These are phyloP conservation scores for Auricularia auricula-judae DNA, from an alignment of 768 basidiomycete species.

Conservation along the genomic window DNA sequence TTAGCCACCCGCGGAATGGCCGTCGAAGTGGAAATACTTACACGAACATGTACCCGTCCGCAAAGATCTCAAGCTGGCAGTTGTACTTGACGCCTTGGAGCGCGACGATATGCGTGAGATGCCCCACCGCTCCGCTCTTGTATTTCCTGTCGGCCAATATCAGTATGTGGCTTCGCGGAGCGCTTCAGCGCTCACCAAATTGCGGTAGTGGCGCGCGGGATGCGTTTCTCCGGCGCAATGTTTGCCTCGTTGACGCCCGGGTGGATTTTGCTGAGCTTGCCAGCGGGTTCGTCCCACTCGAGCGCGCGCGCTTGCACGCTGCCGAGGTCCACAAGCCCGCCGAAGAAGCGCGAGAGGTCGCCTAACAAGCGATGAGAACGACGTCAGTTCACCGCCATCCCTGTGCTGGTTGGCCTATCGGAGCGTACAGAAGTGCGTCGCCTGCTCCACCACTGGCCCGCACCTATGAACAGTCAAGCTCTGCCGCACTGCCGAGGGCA, in stretches of 20 bases:
- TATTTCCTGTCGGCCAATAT: constrained; percentile 63
- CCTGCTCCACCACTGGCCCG: constrained; percentile 84
- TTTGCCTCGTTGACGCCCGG: constrained; percentile 62
- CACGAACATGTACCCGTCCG: constrained; percentile 87
- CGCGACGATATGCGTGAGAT: constrained; percentile 79
- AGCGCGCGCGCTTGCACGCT: constrained; percentile 77
- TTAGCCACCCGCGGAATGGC: not conserved
- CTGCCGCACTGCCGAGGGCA: too few relatives aligned
- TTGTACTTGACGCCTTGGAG: constrained; percentile 91
- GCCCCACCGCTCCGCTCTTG: constrained; percentile 86
- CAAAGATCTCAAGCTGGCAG: constrained; percentile 88
- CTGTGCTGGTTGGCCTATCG: too few relatives aligned
- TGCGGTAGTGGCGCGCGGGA: constrained; percentile 87
- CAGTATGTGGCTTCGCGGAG: not conserved
- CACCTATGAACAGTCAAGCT: constrained; percentile 29
- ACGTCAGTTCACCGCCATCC: not conserved
- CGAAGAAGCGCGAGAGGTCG: constrained; percentile 93
- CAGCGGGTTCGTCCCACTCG: constrained; percentile 87
- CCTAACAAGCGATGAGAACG: constrained; percentile 4
- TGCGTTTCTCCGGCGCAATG: constrained; percentile 79
- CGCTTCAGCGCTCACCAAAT: constrained; percentile 46
- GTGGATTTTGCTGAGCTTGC: constrained; percentile 67
- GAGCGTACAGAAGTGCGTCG: constrained; percentile 76
- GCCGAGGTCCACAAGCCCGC: constrained; percentile 84
- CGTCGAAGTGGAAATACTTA: constrained; percentile 20